Evolutionary conservation across 1,284 basidiomycete species (phyloP).

Genomic region (Malassezia sp.): DNA sequence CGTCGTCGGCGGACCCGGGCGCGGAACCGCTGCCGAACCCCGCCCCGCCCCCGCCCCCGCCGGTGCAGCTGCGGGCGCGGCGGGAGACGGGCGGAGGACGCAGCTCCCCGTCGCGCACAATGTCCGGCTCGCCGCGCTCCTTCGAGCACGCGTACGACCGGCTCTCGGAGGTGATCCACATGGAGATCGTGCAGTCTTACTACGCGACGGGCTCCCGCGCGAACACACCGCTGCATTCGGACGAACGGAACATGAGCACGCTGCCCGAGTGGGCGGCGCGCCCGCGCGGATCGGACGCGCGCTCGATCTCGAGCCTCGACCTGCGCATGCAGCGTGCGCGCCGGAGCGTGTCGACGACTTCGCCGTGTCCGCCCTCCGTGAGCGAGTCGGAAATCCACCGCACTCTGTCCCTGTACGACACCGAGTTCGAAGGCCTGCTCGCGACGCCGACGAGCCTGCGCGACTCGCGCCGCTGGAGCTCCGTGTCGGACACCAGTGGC

Average conservation of each 20-base stretch:
- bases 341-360: background rate
- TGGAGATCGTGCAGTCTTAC: slow-evolving; percentile 13
- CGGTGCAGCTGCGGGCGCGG: too few relatives aligned
- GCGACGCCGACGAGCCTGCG: slow-evolving; percentile 4
- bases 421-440: slow-evolving; percentile 13
- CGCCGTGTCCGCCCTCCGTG: background rate
- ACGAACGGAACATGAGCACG: too few relatives aligned
- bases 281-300: too few relatives aligned
- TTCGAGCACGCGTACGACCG: slow-evolving; percentile 6
- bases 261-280: too few relatives aligned
- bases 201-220: background rate
- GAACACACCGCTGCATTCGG: slow-evolving; percentile 2
- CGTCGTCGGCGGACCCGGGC: too few relatives aligned
- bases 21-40: too few relatives aligned
- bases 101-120: too few relatives aligned
- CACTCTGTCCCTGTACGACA: slow-evolving; percentile 12
- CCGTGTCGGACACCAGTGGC: too few relatives aligned
- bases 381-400: slow-evolving; percentile 13
- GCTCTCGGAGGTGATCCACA: slow-evolving; percentile 14
- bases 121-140: too few relatives aligned
- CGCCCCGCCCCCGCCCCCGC: too few relatives aligned
- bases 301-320: too few relatives aligned
- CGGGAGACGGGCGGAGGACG: too few relatives aligned
- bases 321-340: background rate
- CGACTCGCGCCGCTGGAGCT: background rate